Evolutionary conservation across 768 basidiomycete genomes (phyloP), one percentile per base, ranked within the genome.

Genomic region (Agrocybe chaxingu): DNA sequence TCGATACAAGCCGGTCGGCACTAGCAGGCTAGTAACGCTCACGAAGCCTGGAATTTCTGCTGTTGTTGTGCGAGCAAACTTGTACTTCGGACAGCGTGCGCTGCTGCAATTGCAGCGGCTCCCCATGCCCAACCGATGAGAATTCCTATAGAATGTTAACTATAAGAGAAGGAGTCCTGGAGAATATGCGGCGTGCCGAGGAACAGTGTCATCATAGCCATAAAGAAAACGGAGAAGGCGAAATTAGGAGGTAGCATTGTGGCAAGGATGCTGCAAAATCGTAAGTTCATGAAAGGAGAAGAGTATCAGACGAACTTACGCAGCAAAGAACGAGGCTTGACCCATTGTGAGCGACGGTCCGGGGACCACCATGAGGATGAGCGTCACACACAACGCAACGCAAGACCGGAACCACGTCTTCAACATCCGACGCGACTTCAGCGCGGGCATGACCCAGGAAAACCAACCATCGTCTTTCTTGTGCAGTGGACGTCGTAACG

Each of bases 71-170:
- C 68, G 6, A 75, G 57, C 8, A 73, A 60, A 12, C 64, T 47
- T 33, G 66, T 61, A 50, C 67, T 70, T 45, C 73, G 64, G 1
- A 65, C 72, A 42, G 68, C 59, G 18, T 70, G 55, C 4, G 66
- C 71, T 8, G 75, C 66, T 3, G 69, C 73, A 72, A 75, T 78
- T 0, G 69, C 69, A 10, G 71, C 75, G 42, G 57, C 64, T 19
- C 72, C 74, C 70, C 74, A 74, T 13, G 72, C 76, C 76, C 76
- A 77, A 13, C 75, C 75, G 24, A 74, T 39, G n/a, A 73, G 53
- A 70, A 77, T 73, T 0, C 75, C 73, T 70, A 29, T 11, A 24
- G 24, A 24, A 24, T 24, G 10, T 3, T 32, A 13, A 42, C 29
- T 10, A 42, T 31, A 12, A 10, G 37, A 1, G 11, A 29, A 31